Evolutionary conservation across 2,329 filamentous ascomycete genomes (phyloP).

Genomic region (Blumeria graminis): DNA sequence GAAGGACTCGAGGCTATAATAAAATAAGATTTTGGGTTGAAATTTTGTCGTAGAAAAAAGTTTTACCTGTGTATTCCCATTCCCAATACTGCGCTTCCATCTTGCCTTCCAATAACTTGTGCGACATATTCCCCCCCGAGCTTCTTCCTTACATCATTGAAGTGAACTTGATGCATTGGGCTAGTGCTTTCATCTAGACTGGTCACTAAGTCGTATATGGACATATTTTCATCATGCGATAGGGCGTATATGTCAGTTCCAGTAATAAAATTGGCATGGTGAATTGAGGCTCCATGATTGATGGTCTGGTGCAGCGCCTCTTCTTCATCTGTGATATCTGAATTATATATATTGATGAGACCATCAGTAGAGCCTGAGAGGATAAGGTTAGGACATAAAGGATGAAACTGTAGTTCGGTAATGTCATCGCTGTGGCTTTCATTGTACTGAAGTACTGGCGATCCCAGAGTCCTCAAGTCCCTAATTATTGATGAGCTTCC

Average conservation of each 20-base stretch:
- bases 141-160: conserved; percentile 44
- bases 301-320: conserved; percentile 56
- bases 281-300: conserved; percentile 52
- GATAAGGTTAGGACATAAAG: conserved; percentile 32
- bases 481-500: conserved; percentile 15
- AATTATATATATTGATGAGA: conserved; percentile 55
- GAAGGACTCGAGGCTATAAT: conserved; percentile 27
- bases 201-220: conserved; percentile 46
- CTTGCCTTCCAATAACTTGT: conserved; percentile 35
- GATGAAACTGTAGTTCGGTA: conserved; percentile 40
- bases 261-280: conserved; percentile 48
- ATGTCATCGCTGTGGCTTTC: conserved; percentile 46
- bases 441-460: conserved; percentile 28
- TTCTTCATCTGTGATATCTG: conserved; percentile 45
- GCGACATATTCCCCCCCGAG: conserved; percentile 52
- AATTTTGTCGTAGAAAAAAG: background rate
- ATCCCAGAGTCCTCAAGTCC: conserved; percentile 29
- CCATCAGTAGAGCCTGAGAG: conserved; percentile 62
- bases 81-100: conserved; percentile 36
- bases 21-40: conserved; percentile 4
- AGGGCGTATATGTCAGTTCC: conserved; percentile 42
- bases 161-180: conserved; percentile 23
- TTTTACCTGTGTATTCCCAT: conserved; percentile 42
- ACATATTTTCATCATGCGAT: conserved; percentile 56
- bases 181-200: conserved; percentile 32